Percentiles rank a stretch among this genome's conserved stretches.
Conservation (phyloP, 371 early-diverging fungal genomes). For the Circinella minor region DNA sequence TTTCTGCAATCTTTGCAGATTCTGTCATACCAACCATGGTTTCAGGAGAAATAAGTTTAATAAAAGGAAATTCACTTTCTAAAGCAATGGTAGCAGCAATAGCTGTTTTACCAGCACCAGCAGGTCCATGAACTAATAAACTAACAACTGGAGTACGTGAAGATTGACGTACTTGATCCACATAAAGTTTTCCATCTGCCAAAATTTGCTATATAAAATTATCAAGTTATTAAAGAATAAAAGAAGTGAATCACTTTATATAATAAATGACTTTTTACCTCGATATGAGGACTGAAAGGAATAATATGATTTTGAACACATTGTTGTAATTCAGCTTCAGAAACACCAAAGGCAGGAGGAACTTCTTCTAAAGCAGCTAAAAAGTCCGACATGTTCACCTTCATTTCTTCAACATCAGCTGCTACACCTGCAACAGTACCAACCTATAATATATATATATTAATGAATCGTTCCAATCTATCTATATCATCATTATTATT, state of each 20-base stretch:
- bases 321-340: slow-evolving; percentile 89
- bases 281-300: slow-evolving; percentile 73
- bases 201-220: slow-evolving; percentile 63
- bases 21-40: slow-evolving; percentile 97
- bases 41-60: slow-evolving; percentile 98
- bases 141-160: slow-evolving; percentile 88
- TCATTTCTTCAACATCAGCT: slow-evolving; percentile 87
- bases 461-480: no score
- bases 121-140: slow-evolving; percentile 84
- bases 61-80: slow-evolving; percentile 96
- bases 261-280: slow-evolving; percentile 39
- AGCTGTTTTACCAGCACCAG: slow-evolving; percentile 98
- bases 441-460: slow-evolving; percentile 35
- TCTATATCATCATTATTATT: no score
- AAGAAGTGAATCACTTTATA: no score
- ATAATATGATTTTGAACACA: slow-evolving; percentile 90
- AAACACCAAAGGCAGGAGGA: slow-evolving; percentile 97
- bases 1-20: slow-evolving; percentile 89
- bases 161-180: slow-evolving; percentile 87
- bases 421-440: slow-evolving; percentile 81
- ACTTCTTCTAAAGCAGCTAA: slow-evolving; percentile 96
- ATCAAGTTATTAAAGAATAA: not conserved
- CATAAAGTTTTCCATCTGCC: slow-evolving; percentile 81
- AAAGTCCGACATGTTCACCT: slow-evolving; percentile 94
- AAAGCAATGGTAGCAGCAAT: slow-evolving; percentile 97